A percentile compares a stretch with the other conserved stretches of the same genome.
Evolutionary conservation across 208 protist species (phyloP).

Genomic region (Crithidia acanthocephali): DNA sequence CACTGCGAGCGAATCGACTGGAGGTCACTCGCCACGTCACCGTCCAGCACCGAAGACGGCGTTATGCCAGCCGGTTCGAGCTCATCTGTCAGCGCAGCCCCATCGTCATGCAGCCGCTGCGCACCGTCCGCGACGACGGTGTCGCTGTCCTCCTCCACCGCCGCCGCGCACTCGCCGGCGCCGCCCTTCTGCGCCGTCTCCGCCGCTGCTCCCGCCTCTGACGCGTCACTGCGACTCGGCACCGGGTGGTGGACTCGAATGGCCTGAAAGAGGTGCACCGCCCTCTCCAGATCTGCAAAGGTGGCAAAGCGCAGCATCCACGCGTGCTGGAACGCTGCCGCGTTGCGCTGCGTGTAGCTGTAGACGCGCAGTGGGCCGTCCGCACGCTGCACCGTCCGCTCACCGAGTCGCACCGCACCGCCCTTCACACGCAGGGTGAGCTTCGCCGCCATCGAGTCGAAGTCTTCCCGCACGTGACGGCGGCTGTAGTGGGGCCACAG

Average conservation of each 20-base stretch:
- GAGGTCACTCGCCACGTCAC: constrained; percentile 11
- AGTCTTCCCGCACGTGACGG: not conserved
- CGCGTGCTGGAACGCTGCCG: not conserved
- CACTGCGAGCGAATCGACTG: constrained; percentile 10
- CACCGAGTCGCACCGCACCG: not conserved
- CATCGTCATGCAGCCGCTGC: not conserved
- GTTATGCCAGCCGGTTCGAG: not conserved
- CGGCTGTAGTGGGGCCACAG: constrained; percentile 5
- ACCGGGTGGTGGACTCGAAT: not conserved
- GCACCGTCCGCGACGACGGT: not conserved
- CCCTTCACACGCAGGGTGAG: constrained; percentile 14
- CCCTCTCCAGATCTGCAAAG: constrained; percentile 7
- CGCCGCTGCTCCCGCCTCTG: not conserved
- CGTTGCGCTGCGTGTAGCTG: constrained; percentile 12
- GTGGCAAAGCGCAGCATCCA: constrained; percentile 22
- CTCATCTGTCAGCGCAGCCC: not conserved
- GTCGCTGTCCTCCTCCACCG: not conserved
- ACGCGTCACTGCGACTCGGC: too few species aligned
- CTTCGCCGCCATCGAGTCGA: constrained; percentile 10
- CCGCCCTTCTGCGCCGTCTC: too few species aligned
- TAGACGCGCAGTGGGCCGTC: constrained; percentile 1
- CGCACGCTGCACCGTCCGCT: not conserved
- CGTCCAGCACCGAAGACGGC: constrained; percentile 4
- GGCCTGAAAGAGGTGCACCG: constrained; percentile 11
- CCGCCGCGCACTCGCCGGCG: not conserved